Evolutionary conservation across 257 asterid genomes (phyloP).

Genomic region (Nicotiana sylvestris): DNA sequence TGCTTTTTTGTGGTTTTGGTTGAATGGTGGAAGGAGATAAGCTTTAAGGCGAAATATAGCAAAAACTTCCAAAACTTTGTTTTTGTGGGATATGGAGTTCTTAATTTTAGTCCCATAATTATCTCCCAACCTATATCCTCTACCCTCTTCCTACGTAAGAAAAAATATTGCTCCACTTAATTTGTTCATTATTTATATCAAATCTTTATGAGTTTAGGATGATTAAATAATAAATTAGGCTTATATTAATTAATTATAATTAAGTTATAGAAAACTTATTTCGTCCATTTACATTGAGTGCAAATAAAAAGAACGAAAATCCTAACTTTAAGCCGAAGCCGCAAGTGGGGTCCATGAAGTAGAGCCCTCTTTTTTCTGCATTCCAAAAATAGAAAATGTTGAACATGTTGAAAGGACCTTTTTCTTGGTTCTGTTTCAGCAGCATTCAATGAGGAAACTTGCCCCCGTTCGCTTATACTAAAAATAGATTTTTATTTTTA

Average conservation of each 20-base stretch:
- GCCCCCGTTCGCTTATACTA: background rate
- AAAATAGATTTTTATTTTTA: too few species aligned
- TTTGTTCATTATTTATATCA: too few species aligned
- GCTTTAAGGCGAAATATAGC: conserved; percentile 13
- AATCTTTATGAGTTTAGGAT: background rate
- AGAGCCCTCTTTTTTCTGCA: background rate
- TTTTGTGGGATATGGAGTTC: conserved; percentile 1
- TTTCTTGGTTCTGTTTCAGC: conserved; percentile 7
- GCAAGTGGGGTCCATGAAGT: conserved; percentile 9
- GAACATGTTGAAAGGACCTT: conserved; percentile 7
- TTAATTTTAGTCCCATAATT: conserved; percentile 13
- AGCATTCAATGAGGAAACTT: background rate
- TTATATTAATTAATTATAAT: background rate
- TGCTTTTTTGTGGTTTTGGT: background rate
- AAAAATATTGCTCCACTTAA: too few species aligned
- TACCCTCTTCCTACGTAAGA: background rate
- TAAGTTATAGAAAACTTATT: background rate
- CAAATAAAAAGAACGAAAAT: too few species aligned
- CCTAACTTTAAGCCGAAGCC: background rate
- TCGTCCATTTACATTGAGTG: background rate
- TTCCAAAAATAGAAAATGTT: conserved; percentile 23
- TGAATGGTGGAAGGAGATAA: conserved; percentile 2
- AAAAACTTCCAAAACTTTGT: background rate
- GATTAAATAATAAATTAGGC: background rate
- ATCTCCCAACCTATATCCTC: background rate